These are phyloP conservation scores for Pichia sp. DNA, from an alignment of 1,139 yeast genomes.

Conservation along the genomic window DNA sequence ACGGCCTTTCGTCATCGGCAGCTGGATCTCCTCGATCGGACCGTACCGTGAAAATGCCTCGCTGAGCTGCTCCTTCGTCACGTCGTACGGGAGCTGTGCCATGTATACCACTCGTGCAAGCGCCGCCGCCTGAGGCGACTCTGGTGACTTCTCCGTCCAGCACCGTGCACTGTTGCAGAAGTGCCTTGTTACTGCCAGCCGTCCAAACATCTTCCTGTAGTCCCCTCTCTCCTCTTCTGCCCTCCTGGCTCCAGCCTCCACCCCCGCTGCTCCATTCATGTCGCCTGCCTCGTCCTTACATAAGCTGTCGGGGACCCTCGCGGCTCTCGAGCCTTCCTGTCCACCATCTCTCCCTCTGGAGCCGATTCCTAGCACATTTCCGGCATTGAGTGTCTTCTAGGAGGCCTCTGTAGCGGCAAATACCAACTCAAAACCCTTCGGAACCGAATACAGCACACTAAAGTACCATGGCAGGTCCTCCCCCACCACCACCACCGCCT, in stretches of 20 bases:
- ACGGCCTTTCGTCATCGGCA: constrained; percentile 18
- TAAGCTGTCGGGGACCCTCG: too few species aligned
- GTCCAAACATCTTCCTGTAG: too few species aligned
- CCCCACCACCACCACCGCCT: constrained; percentile 33
- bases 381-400: not conserved
- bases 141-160: not conserved
- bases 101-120: constrained; percentile 16
- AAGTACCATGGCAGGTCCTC: constrained; percentile 11
- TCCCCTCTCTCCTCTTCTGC: too few species aligned
- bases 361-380: not conserved
- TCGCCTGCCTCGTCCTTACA: too few species aligned
- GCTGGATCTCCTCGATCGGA: constrained; percentile 20
- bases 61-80: constrained; percentile 22
- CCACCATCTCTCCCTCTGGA: too few species aligned
- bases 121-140: not conserved
- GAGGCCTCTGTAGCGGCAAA: too few species aligned
- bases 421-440: too few species aligned
- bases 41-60: constrained; percentile 27
- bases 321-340: too few species aligned
- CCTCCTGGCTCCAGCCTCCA: too few species aligned
- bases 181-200: not conserved
- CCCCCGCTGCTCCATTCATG: too few species aligned
- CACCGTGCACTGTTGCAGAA: not conserved
- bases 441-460: not conserved
- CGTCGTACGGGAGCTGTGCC: constrained; percentile 25